phyloP scores from a whole-genome alignment of 306 rosid species.

The Vigna hirtella region DNA sequence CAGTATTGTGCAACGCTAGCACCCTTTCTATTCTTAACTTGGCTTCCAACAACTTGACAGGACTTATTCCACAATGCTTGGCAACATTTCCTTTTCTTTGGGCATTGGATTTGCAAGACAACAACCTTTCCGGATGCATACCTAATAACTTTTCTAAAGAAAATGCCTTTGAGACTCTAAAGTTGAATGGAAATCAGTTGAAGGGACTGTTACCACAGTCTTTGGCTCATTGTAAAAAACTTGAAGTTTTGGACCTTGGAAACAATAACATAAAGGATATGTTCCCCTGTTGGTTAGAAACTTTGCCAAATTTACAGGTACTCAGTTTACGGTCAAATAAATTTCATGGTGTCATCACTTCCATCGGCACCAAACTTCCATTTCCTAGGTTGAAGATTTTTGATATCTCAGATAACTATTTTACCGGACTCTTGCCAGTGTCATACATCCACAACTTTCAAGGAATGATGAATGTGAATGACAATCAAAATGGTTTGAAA shows the following conservation, averaged over 20 bases:
- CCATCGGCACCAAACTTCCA: background rate
- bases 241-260: constrained; percentile 54
- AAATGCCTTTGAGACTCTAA: constrained; percentile 26
- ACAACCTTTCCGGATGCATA: constrained; percentile 45
- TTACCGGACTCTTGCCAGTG: constrained; percentile 47
- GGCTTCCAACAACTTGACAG: constrained; percentile 36
- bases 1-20: constrained; percentile 17
- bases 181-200: constrained; percentile 46
- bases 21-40: background rate
- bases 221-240: background rate
- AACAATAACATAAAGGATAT: constrained; percentile 39
- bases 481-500: background rate
- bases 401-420: constrained; percentile 46
- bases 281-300: constrained; percentile 51
- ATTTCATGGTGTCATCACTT: constrained; percentile 47
- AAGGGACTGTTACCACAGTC: constrained; percentile 48
- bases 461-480: constrained; percentile 38
- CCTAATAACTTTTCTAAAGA: background rate
- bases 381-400: constrained; percentile 12
- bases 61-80: constrained; percentile 40
- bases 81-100: background rate
- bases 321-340: constrained; percentile 50
- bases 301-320: constrained; percentile 38
- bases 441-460: constrained; percentile 40
- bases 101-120: constrained; percentile 44